Evolutionary conservation across 192 early-diverging fungal species (phyloP).

Genomic region (Chytriomyces hyalinus): DNA sequence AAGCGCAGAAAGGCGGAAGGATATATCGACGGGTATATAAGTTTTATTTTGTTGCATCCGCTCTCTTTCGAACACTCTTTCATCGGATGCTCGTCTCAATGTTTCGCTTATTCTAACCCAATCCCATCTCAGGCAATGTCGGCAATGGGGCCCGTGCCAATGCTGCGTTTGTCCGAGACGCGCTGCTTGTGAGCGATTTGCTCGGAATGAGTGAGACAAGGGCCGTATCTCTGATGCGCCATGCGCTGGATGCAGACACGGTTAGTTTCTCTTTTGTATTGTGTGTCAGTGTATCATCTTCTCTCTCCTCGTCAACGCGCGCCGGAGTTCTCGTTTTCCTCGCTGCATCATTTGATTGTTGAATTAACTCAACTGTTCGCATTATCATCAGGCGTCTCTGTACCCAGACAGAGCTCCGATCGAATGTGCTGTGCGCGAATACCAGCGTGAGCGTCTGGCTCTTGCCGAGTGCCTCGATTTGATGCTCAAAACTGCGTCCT

Average conservation of each 20-base stretch:
- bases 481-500: background rate
- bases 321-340: constrained; percentile 51
- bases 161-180: constrained; percentile 68
- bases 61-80: too few species aligned
- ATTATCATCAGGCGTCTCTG: background rate
- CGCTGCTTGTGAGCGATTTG: constrained; percentile 77
- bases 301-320: constrained; percentile 69
- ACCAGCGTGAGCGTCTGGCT: constrained; percentile 1
- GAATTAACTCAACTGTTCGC: too few species aligned
- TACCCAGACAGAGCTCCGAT: constrained; percentile 19
- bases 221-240: constrained; percentile 69
- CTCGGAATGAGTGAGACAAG: constrained; percentile 78
- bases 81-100: too few species aligned
- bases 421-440: constrained; percentile 10
- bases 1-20: constrained; percentile 11
- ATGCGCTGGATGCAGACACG: constrained; percentile 62
- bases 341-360: constrained; percentile 9
- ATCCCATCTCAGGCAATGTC: background rate
- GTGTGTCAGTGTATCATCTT: constrained; percentile 59
- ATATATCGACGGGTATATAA: background rate
- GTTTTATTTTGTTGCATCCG: too few species aligned
- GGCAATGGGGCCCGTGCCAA: constrained; percentile 49
- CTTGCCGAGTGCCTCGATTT: constrained; percentile 25
- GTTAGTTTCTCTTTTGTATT: constrained; percentile 57
- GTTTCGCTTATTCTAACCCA: background rate